Base-by-base conservation (phyloP, 2,329 filamentous ascomycete genomes). In the Trichoderma polysporum region DNA sequence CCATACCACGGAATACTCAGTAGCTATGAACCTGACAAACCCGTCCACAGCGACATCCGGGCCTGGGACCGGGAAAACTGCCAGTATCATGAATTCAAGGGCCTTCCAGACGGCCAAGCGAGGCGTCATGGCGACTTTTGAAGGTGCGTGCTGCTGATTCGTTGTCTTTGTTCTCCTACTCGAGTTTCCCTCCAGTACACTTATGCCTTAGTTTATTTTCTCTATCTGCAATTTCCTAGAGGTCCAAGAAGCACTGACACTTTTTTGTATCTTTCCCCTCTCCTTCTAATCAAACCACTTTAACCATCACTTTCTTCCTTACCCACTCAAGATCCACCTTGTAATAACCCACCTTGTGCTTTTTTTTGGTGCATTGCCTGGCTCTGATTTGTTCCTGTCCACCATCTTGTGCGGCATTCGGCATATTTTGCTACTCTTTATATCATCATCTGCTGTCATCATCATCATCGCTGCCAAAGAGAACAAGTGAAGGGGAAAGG, bases 121-220 rank as follows among this genome's bases (percentile, higher is more conserved):
- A 73, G 86, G 82, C 71, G 84, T 86, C 65, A 86, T 88, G 76
- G 82, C 85, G 69, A 83, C 84, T 41, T 88, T 88, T 79, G 85
- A 88, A 78, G 86, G 86, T 87, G 81, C 73, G 81, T 76, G 69
- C 22, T 75, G 69, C 31, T 54, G 19, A 63, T 25, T 45, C 15
- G 22, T 19, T 41, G 25, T 25, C 29, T 54, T 1, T 64, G 41
- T n/a, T 65, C 35, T 37, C 19, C 19, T 41, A 33, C 6, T 58
- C 25, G 17, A 33, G 4, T 33, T 22, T 53, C 49, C 33, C 39
- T 37, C 54, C 50, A 31, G 31, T 2, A 17, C 35, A 27, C 25
- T 35, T 13, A 15, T 17, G 25, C 49, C 17, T 54, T n/a, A 66
- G 50, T 62, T 68, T 67, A 50, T 57, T 66, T 45, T 62, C 59